Base-by-base conservation (phyloP, 345 rosid genomes). In the Eucalyptus cloeziana region DNA sequence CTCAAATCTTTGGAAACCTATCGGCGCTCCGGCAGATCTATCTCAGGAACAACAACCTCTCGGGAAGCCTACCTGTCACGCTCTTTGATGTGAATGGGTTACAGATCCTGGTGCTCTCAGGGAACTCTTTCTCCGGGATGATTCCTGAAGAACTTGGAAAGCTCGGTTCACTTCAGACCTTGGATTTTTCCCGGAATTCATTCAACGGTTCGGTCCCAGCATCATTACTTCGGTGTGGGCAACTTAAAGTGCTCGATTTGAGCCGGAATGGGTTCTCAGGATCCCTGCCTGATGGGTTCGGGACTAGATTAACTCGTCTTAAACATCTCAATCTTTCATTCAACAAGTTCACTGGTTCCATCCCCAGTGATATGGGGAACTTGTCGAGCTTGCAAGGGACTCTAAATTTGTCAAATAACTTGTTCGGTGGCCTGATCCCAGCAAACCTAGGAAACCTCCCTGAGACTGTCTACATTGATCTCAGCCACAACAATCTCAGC, bases 381-480 rank as follows among this genome's bases (percentile, higher is more conserved):
- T 89, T 97, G 90, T 91, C 89, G 89, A 94, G 93, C 89, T 90
- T 98, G 90, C 94, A 90, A 88, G 93, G 94, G 88, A 92, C 92
- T 86, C 96, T 95, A 88, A 95, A 97, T 94, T 92, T 98, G 91
- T 97, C 99, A 86, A 97, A 97, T 91, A 96, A 96, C 93, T 79
- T 87, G 89, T 95, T 97, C 90, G 91, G 88, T 24, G 97, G 97
- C 90, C 40, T 93, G 71, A 93, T 96, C 90, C 99, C 99, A 88
- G 91, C 92, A 64, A 94, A 92, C 90, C 95, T 98, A 56, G 97
- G 95, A 89, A 92, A 88, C 90, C 96, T 98, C 89, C 91, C 98
- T 10, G 95, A 93, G 93, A 87, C 90, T 89, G 94, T 97, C 6
- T 96, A 97, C 71, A 88, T 95, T 37, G 96, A 97, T 93, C 93